Percentiles rank a stretch among this genome's conserved stretches.
These are phyloP conservation scores for Fusarium sp. DNA, from an alignment of 2,329 filamentous ascomycete genomes.

Conservation along the genomic window DNA sequence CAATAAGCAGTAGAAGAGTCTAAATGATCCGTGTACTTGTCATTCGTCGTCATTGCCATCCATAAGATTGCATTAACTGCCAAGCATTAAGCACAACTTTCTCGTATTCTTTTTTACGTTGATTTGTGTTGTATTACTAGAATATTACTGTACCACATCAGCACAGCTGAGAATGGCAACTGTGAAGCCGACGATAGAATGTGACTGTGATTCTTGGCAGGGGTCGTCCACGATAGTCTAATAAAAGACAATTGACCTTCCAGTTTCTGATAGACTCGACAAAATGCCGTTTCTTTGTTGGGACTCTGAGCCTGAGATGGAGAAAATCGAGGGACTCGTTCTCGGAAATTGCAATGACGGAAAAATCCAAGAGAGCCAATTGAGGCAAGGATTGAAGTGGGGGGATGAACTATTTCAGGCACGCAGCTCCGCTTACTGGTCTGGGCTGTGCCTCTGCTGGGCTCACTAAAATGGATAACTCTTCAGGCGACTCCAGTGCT, in stretches of 20 bases:
- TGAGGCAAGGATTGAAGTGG: background rate
- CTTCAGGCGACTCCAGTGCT: background rate
- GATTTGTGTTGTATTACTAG: slow-evolving; percentile 11
- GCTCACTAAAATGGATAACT: background rate
- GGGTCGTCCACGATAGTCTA: background rate
- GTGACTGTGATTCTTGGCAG: slow-evolving; percentile 17
- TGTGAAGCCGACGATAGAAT: background rate
- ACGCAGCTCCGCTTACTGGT: slow-evolving; percentile 29
- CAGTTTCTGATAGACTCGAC: slow-evolving; percentile 20
- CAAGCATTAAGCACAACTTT: slow-evolving; percentile 5
- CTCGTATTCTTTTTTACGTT: slow-evolving; percentile 23
- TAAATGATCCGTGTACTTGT: slow-evolving; percentile 14
- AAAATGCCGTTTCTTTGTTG: slow-evolving; percentile 1
- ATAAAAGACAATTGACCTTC: slow-evolving; percentile 15
- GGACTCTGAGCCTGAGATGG: background rate
- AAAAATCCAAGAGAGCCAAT: slow-evolving; percentile 33
- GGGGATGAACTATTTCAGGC: slow-evolving; percentile 24
- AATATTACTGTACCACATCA: background rate
- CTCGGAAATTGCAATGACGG: slow-evolving; percentile 43
- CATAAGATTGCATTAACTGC: slow-evolving; percentile 12
- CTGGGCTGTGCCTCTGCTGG: slow-evolving; percentile 4
- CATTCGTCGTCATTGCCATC: slow-evolving; percentile 21
- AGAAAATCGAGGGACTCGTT: slow-evolving; percentile 3
- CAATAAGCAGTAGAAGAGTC: background rate
- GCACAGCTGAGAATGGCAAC: background rate